Percentiles rank a stretch among this genome's conserved stretches.
Evolutionary conservation across 139 green algal species (phyloP).

Genomic region (Chara braunii): DNA sequence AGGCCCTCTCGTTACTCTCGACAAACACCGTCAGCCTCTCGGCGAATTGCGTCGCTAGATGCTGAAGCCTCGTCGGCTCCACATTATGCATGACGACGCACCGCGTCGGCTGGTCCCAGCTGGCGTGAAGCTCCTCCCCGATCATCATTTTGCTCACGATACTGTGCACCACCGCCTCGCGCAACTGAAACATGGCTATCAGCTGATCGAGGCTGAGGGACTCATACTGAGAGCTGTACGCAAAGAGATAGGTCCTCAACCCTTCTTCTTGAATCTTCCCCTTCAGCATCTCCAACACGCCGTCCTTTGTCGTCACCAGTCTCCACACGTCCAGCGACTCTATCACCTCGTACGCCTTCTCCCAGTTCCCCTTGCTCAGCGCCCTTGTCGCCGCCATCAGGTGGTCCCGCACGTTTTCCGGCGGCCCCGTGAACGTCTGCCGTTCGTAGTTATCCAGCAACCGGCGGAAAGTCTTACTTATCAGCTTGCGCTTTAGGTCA

Average conservation of each 20-base stretch:
- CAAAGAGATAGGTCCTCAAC: constrained; percentile 87
- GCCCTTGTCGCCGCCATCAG: constrained; percentile 78
- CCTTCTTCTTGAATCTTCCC: constrained; percentile 72
- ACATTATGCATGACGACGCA: constrained; percentile 85
- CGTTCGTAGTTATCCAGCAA: constrained; percentile 89
- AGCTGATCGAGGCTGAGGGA: constrained; percentile 78
- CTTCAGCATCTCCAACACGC: constrained; percentile 66
- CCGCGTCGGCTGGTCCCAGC: constrained; percentile 84
- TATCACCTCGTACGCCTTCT: constrained; percentile 47
- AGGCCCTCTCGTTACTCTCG: constrained; percentile 89
- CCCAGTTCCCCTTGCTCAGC: constrained; percentile 80
- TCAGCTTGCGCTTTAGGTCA: constrained; percentile 43
- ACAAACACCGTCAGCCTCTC: constrained; percentile 57
- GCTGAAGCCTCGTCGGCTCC: constrained; percentile 70
- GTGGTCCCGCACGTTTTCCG: constrained; percentile 96
- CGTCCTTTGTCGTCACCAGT: constrained; percentile 22
- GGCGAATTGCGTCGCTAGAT: constrained; percentile 50
- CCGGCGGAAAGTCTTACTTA: constrained; percentile 46
- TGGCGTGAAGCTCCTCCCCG: constrained; percentile 73
- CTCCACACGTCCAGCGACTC: constrained; percentile 32
- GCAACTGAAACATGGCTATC: constrained; percentile 48
- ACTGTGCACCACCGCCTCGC: constrained; percentile 63
- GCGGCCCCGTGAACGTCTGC: constrained; percentile 87
- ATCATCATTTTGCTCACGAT: constrained; percentile 86
- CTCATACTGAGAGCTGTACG: constrained; percentile 74